A percentile compares a stretch with the other conserved stretches of the same genome.
Conservation (phyloP, 2,329 filamentous ascomycete genomes). For the Xylaria sp. region DNA sequence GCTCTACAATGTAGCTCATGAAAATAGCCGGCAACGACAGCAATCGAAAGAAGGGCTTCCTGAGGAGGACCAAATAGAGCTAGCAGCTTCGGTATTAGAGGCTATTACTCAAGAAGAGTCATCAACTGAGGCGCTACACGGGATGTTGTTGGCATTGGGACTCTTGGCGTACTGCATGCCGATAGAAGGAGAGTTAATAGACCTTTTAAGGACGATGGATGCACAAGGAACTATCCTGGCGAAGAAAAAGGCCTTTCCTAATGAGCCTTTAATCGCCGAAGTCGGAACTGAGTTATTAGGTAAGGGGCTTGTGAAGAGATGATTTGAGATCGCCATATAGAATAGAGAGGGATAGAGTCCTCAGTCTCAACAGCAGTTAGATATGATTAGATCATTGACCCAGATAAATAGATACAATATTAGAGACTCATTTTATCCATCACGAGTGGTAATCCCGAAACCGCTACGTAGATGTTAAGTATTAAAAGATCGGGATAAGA, state of each 20-base stretch:
- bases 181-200: conserved; percentile 77
- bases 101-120: conserved; percentile 68
- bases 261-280: conserved; percentile 66
- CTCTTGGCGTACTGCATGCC: conserved; percentile 78
- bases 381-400: neutral
- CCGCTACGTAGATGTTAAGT: neutral
- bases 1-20: conserved; percentile 81
- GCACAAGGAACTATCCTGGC: conserved; percentile 70
- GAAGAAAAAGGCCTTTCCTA: conserved; percentile 67
- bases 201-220: conserved; percentile 82
- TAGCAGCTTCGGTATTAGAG: conserved; percentile 83
- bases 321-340: conserved; percentile 7
- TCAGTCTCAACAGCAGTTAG: neutral
- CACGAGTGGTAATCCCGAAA: neutral
- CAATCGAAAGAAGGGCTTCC: conserved; percentile 68
- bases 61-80: conserved; percentile 79
- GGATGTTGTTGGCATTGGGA: conserved; percentile 79
- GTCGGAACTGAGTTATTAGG: conserved; percentile 63
- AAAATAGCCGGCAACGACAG: conserved; percentile 73
- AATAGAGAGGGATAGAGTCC: neutral
- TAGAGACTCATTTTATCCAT: neutral
- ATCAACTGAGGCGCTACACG: conserved; percentile 78
- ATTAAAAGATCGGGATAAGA: neutral
- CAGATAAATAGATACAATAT: neutral
- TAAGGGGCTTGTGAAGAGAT: conserved; percentile 57